Conservation (phyloP, 306 rosid genomes). For the Erythrophleum fordii region DNA sequence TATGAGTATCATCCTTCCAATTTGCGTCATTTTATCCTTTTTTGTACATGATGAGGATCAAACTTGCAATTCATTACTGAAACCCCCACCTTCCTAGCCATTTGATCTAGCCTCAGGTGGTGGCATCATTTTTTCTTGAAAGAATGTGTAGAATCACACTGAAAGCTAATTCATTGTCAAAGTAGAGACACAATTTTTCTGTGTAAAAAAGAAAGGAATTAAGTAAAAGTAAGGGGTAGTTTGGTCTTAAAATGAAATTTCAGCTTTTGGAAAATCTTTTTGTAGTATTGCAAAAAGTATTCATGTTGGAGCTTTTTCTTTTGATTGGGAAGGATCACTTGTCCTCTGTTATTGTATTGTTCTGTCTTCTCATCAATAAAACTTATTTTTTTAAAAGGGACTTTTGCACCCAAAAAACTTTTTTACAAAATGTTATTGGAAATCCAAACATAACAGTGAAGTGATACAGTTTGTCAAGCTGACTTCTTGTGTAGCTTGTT, state of each 20-base stretch:
- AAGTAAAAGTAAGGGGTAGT: not conserved
- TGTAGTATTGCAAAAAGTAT: not conserved
- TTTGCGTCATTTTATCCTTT: not conserved
- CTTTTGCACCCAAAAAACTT: not conserved
- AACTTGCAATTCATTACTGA: not conserved
- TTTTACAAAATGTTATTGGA: not conserved
- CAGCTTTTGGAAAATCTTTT: not conserved
- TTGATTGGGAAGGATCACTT: not conserved
- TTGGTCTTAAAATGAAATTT: not conserved
- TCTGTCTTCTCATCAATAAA: not conserved
- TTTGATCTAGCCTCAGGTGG: not conserved
- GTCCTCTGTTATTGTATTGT: not conserved
- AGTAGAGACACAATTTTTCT: not conserved
- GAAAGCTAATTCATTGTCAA: not conserved
- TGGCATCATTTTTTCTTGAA: not conserved
- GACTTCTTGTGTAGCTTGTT: conserved; percentile 30
- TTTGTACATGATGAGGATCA: not conserved
- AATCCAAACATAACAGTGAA: conserved; percentile 14
- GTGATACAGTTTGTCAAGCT: not conserved
- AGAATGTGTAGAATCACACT: not conserved
- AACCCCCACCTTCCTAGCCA: not conserved
- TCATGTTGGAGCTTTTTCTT: not conserved
- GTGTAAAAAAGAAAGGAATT: not conserved
- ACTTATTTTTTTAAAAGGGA: not conserved
- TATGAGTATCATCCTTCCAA: not conserved